Evolutionary conservation across 805 yeast genomes (phyloP).

Genomic region (Saturnispora saitoi): DNA sequence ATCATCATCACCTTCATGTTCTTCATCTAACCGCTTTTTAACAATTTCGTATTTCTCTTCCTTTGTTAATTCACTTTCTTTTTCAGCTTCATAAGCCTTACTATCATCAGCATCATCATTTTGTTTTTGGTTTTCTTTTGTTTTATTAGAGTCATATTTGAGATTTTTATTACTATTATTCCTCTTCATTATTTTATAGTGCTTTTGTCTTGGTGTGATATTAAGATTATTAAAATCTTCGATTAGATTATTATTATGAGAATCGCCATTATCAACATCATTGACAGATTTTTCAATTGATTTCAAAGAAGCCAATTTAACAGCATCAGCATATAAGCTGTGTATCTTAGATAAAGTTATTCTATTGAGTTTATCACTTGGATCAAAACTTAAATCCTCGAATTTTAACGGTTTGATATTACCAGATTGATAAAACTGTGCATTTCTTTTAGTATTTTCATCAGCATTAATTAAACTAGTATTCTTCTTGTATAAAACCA

Average conservation of each 20-base stretch:
- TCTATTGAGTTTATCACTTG: conserved; percentile 26
- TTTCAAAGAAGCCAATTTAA: not conserved
- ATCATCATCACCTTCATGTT: conserved; percentile 23
- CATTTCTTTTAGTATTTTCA: conserved; percentile 25
- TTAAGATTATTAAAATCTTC: not conserved
- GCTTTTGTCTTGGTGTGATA: not conserved
- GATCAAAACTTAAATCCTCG: conserved; percentile 25
- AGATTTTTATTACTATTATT: conserved; percentile 8
- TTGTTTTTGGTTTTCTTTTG: not conserved
- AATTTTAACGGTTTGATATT: conserved; percentile 28
- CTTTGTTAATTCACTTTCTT: conserved; percentile 28
- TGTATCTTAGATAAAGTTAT: conserved; percentile 23
- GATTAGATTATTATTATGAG: not conserved
- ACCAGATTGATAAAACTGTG: conserved; percentile 26
- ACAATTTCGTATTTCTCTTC: conserved; percentile 36
- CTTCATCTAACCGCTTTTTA: conserved; percentile 29
- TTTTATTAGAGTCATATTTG: not conserved
- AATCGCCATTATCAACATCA: not conserved
- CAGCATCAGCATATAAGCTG: conserved; percentile 14
- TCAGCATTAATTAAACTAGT: conserved; percentile 31
- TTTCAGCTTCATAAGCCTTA: conserved; percentile 6
- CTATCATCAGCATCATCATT: not conserved
- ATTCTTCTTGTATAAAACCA: conserved; percentile 32
- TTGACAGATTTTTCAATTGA: not conserved
- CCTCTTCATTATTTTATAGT: conserved; percentile 4